Evolutionary conservation across 306 rosid species (phyloP).

Genomic region (Luffa acutangula): DNA sequence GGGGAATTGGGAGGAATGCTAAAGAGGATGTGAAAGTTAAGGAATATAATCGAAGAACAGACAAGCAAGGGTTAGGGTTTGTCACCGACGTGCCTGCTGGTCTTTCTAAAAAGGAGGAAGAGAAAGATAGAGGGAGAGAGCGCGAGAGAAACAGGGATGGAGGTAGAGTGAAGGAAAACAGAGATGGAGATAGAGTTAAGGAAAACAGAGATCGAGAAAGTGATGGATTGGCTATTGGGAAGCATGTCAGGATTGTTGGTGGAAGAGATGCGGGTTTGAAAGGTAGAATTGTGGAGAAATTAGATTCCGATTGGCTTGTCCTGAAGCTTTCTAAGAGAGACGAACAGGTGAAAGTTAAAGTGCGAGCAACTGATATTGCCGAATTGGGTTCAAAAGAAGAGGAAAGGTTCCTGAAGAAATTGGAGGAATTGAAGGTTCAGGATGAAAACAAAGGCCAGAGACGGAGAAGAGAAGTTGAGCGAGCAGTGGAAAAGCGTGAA

Average conservation of each 20-base stretch:
- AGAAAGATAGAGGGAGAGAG: not conserved
- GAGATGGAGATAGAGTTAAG: not conserved
- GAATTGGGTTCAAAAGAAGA: slow-evolving; percentile 59
- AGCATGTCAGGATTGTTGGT: slow-evolving; percentile 39
- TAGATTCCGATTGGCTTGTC: slow-evolving; percentile 23
- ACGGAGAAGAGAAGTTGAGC: slow-evolving; percentile 6
- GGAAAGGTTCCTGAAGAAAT: slow-evolving; percentile 46
- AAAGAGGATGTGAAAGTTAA: slow-evolving; percentile 55
- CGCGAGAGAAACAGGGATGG: slow-evolving; percentile 7
- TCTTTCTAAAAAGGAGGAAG: not conserved
- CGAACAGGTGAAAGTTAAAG: slow-evolving; percentile 20
- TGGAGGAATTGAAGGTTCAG: slow-evolving; percentile 34
- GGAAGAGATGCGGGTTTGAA: slow-evolving; percentile 53
- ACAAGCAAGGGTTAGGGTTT: slow-evolving; percentile 70
- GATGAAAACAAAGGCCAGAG: slow-evolving; percentile 16
- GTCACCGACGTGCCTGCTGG: slow-evolving; percentile 13
- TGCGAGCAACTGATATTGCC: slow-evolving; percentile 28
- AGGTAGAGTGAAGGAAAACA: not conserved
- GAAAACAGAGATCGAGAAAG: not conserved
- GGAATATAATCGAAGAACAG: slow-evolving; percentile 37
- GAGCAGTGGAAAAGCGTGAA: slow-evolving; percentile 4
- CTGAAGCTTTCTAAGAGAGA: slow-evolving; percentile 28
- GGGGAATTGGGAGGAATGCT: slow-evolving; percentile 69
- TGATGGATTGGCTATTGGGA: slow-evolving; percentile 16
- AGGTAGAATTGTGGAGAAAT: slow-evolving; percentile 34